Base-by-base conservation (phyloP, 768 basidiomycete species). In the Clitopilus hobsonii region DNA sequence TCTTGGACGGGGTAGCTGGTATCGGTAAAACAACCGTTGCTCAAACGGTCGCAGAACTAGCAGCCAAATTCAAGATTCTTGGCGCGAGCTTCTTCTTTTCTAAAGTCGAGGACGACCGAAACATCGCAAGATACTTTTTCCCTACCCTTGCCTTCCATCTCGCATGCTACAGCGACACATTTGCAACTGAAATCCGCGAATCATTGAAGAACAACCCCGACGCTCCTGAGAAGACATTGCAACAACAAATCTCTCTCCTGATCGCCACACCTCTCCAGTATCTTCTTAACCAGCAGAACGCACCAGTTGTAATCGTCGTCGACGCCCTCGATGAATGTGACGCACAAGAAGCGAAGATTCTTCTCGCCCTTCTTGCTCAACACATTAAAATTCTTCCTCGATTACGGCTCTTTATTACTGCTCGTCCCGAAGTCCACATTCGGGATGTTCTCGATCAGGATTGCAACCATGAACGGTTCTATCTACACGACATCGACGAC, bases 311-410 rank as follows among this genome's bases (percentile, higher is more conserved):
- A 18, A 16, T 53, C 5, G 29, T 53, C 22, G 36, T 53, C 22
- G 52, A 53, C 10, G 52, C 52, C 8, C 26, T 53, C 28, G 52
- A 53, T 30, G 52, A 53, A 45, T 53, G 52, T 18, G 26, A 45
- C 22, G 41, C n/a, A 11, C 3, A 45, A 23, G 41, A 45, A 23
- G 41, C 41, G 5, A 23, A 45, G 22, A 45, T 18, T 20, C 41
- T 45, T 18, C 41, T 45, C 4, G 22, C 41, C 22, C 41, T 45
- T 16, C 41, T 45, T 11, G 41, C 41, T 20, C 18, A 45, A 20
- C 41, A 45, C 41, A 45, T 45, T 20, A 10, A 23, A 5, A 23
- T 10, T 23, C 11, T 45, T 11, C 41, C 41, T 4, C 41, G 18
- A 18, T 20, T 45, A 10, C 16, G 41, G 22, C 18, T 45, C 22